Evolutionary conservation across 2,329 filamentous ascomycete genomes (phyloP), one percentile per base, ranked within the genome.

Genomic region (Parascedosporium putredinis): DNA sequence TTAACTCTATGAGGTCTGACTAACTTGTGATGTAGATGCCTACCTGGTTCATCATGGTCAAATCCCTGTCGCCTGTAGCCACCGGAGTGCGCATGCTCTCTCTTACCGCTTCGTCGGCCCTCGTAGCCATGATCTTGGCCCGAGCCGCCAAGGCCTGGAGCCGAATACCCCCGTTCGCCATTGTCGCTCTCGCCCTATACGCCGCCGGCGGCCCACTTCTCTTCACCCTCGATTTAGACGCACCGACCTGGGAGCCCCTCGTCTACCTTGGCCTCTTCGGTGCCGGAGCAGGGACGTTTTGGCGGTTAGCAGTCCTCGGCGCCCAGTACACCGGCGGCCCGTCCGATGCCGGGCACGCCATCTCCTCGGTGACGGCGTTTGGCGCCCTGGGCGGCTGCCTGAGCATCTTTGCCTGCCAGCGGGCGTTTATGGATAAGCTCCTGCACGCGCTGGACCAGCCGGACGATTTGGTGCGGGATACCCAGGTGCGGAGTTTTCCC

Each of bases 41-140:
- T 1, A 66, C 71, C 25, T 73, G 68, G 67, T 73, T 73, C 55
- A 69, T 71, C 53, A 65, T 68, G 3, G 66, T 73, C 12, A 62
- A 70, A 42, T 67, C 64, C 5, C 63, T 63, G 20, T 61, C 58
- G 1, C 64, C 70, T 1, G 60, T 60, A 0, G 55, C 62, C 16
- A 57, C 58, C 6, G 57, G 59, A 3, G 56, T 60, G 22, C 53
- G 57, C 56, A 56, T 58, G 48, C 25, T 59, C 0, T 56, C 57
- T 25, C 40, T 54, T 2, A 36, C 52, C 2, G 33, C 52, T 16
- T 47, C 50, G 14, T 36, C 44, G 10, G 47, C 53, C 29, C 20
- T 52, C 14, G 45, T 43, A 23, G 48, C 47, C 14, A n/a, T 53
- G 6, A n/a, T n/a, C n/a, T n/a, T n/a, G n/a, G n/a, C n/a, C n/a